These are phyloP conservation scores for Agaricus blazei DNA, from an alignment of 768 basidiomycete genomes.

Conservation along the genomic window DNA sequence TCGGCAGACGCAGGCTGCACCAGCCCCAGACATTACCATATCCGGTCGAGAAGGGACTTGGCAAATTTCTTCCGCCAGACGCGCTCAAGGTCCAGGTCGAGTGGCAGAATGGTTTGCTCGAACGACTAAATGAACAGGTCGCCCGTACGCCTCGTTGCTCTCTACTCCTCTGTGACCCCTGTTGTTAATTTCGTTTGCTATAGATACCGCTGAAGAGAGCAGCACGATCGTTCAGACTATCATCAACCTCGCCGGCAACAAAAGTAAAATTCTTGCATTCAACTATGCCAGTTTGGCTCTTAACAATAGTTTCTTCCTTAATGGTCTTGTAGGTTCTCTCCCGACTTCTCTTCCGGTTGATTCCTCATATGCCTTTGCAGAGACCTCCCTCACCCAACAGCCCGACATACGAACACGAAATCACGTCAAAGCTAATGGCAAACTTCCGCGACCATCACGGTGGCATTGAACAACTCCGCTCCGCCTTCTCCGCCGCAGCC, in stretches of 20 bases:
- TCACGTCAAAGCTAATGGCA: slow-evolving; percentile 24
- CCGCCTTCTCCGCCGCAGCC: slow-evolving; percentile 69
- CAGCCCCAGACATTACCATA: slow-evolving; percentile 55
- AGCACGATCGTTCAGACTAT: slow-evolving; percentile 68
- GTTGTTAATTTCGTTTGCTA: slow-evolving; percentile 12
- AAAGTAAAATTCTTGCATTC: slow-evolving; percentile 64
- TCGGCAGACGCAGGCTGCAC: slow-evolving; percentile 40
- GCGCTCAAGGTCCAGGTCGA: slow-evolving; percentile 71
- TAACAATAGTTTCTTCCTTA: slow-evolving; percentile 94
- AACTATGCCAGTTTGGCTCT: slow-evolving; percentile 90
- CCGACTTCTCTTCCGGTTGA: neutral
- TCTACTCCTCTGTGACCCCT: neutral
- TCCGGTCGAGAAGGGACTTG: slow-evolving; percentile 64
- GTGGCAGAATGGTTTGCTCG: slow-evolving; percentile 81
- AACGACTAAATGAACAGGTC: slow-evolving; percentile 71
- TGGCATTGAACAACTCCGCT: slow-evolving; percentile 63
- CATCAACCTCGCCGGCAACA: slow-evolving; percentile 55
- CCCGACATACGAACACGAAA: slow-evolving; percentile 31
- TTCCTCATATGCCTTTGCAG: slow-evolving; percentile 20
- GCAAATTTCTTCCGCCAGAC: slow-evolving; percentile 70
- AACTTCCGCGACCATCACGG: slow-evolving; percentile 52
- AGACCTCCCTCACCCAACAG: slow-evolving; percentile 33
- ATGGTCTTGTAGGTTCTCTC: slow-evolving; percentile 62
- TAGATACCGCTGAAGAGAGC: slow-evolving; percentile 54
- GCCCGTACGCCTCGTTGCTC: slow-evolving; percentile 39